Base-by-base conservation (phyloP, 2,329 filamentous ascomycete genomes). In the Xylaria sp. region DNA sequence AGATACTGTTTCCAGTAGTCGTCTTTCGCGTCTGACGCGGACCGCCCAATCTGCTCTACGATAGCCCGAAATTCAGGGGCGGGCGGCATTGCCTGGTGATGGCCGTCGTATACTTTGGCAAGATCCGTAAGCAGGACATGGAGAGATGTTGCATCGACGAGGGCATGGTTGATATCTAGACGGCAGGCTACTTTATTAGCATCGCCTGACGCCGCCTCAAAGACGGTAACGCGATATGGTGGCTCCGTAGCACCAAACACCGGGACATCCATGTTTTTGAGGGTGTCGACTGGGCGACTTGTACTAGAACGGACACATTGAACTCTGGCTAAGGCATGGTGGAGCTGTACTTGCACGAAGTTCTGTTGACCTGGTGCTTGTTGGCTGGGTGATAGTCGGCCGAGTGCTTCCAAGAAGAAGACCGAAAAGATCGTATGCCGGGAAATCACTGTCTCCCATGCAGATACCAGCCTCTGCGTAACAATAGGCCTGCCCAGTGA, bases 1-100 rank as follows among this genome's bases (percentile, higher is more conserved):
- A 55, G 50, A 55, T 55, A 55, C 50, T 55, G 50, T 55, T 55
- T 55, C 50, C 50, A 55, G 50, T 55, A 55, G 30, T 55, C 50
- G 50, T 55, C 50, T 55, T 55, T 55, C 28, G 50, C 50, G 50
- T 55, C 50, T 55, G 50, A 55, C 32, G 50, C 50, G 50, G 50
- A 55, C 50, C 50, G 28, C 50, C 50, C 50, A 55, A 55, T 55
- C 50, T 55, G 50, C 50, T 55, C 50, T 55, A 55, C 50, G 28
- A 55, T 55, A 55, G 50, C 30, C 50, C 50, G 50, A 55, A 55
- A 55, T 55, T 55, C 50, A 55, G 50, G 50, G 28, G 50, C 50
- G 30, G 50, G 50, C 50, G 50, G 50, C 50, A 55, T 55, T 55
- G 28, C 50, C 50, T 55, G 50, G 50, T 36, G 3, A 55, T 55